These are phyloP conservation scores for Alternaria sp. DNA, from an alignment of 2,329 filamentous ascomycete species.

Conservation along the genomic window DNA sequence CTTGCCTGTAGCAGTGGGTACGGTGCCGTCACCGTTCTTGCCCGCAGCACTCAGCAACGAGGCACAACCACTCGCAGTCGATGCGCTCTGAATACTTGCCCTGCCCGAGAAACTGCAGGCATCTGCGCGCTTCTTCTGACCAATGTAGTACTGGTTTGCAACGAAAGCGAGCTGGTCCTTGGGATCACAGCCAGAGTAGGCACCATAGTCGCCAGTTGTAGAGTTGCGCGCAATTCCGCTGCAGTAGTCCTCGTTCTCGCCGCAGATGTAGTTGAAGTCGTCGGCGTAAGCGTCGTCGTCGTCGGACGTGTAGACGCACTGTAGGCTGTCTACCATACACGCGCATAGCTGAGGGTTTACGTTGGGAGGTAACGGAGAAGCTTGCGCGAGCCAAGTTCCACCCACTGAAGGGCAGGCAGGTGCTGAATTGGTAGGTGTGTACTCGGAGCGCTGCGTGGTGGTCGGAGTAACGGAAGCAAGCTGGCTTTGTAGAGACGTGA, in stretches of 20 bases:
- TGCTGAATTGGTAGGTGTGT: conserved; percentile 74
- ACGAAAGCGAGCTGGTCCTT: conserved; percentile 76
- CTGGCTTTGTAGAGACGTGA: conserved; percentile 72
- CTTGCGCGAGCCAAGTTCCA: conserved; percentile 72
- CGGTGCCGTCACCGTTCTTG: conserved; percentile 63
- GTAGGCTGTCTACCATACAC: conserved; percentile 80
- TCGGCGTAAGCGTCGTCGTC: conserved; percentile 66
- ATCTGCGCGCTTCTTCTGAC: conserved; percentile 54
- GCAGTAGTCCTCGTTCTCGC: conserved; percentile 63
- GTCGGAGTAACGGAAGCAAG: conserved; percentile 72
- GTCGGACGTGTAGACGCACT: conserved; percentile 73
- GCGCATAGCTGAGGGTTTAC: conserved; percentile 81
- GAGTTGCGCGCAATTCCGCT: conserved; percentile 72
- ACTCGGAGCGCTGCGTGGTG: conserved; percentile 69
- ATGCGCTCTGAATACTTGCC: conserved; percentile 63
- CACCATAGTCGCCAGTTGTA: conserved; percentile 73
- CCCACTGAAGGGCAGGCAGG: conserved; percentile 74
- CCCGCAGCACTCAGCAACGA: conserved; percentile 69
- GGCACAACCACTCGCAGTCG: conserved; percentile 62
- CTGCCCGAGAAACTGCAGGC: conserved; percentile 77
- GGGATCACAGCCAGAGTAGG: conserved; percentile 76
- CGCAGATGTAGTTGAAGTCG: conserved; percentile 80
- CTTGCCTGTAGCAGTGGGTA: conserved; percentile 48
- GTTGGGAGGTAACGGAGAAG: conserved; percentile 76
- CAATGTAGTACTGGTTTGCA: conserved; percentile 73